Base-by-base conservation (phyloP, 805 yeast genomes). In the Teunomyces tritomae region DNA sequence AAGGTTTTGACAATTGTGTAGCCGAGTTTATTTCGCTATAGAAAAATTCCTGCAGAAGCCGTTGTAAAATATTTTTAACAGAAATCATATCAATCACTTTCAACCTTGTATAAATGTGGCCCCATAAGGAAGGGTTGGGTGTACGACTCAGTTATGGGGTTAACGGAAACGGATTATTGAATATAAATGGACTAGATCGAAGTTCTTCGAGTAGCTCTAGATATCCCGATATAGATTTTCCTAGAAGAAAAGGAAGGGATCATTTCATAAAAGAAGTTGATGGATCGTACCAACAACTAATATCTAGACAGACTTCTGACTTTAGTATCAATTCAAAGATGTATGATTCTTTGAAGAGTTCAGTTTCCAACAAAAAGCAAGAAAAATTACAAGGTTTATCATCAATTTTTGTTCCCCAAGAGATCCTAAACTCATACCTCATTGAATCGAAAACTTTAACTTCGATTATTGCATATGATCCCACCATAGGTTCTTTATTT, bases 391-490 rank as follows among this genome's bases (percentile, higher is more conserved):
- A 11, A 16, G 34, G 34, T 29, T 27, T 29, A 11, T 39, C 47
- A 9, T 41, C 14, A 28, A 43, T 54, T 26, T 65, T 56, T 50
- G 54, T 65, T 10, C 70, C 71, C 2, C 45, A 47, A 20, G 56
- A 56, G 3, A 50, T 65, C 5, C 49, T 64, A 24, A 48, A 53
- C 28, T 50, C 61, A 8, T 50, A 50, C 28, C 50, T 56, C 35
- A 56, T 53, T 24, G 69, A 65, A 49, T 61, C 72, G 8, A 51
- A 53, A 28, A 46, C 61, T 0, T 53, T 67, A 10, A 50, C 57
- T 3, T 61, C 69, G 7, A 42, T 52, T 1, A 43, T 55, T 24
- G 58, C 69, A 5, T 64, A 62, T 50, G 76, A 72, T 52, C 76
- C 77, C 4, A 64, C 71, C 1, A 57, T 49, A 40, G 73, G 73